Conservation (phyloP, 371 early-diverging fungal species). For the Mucor plumbeus region DNA sequence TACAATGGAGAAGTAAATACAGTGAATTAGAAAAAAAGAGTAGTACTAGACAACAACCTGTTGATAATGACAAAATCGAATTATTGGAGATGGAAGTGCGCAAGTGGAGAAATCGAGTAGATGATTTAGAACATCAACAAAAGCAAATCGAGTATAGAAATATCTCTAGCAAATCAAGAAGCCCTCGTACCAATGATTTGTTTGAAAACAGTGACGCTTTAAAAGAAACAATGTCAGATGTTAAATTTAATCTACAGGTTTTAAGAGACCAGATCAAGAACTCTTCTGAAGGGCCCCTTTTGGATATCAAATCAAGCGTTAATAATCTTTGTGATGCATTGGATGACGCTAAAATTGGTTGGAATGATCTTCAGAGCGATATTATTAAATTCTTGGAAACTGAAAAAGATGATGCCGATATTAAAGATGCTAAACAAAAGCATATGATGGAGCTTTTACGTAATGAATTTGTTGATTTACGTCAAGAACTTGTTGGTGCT, state of each 20-base stretch:
- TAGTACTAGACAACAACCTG: background rate
- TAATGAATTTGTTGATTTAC: conserved; percentile 25
- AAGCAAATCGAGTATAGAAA: conserved; percentile 20
- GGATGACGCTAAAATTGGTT: conserved; percentile 38
- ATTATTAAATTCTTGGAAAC: conserved; percentile 36
- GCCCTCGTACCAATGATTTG: background rate
- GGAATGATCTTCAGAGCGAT: conserved; percentile 44
- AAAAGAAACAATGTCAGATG: conserved; percentile 33
- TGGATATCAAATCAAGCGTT: conserved; percentile 41
- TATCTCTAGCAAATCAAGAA: background rate
- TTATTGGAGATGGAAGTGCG: conserved; percentile 24
- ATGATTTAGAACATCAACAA: conserved; percentile 29
- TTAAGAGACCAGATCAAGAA: conserved; percentile 39
- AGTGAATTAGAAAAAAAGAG: conserved; percentile 15
- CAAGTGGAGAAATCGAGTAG: conserved; percentile 28
- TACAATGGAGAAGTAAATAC: conserved; percentile 30
- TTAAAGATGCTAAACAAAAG: conserved; percentile 19
- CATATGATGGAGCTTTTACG: conserved; percentile 22
- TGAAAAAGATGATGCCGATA: conserved; percentile 24
- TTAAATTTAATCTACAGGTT: conserved; percentile 42
- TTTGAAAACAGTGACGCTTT: conserved; percentile 6
- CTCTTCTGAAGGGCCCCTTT: conserved; percentile 25
- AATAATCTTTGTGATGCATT: conserved; percentile 31
- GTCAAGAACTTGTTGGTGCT: conserved; percentile 33
- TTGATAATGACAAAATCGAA: conserved; percentile 21